phyloP scores from a whole-genome alignment of 768 basidiomycete genomes.

The Termitomyces sp. region DNA sequence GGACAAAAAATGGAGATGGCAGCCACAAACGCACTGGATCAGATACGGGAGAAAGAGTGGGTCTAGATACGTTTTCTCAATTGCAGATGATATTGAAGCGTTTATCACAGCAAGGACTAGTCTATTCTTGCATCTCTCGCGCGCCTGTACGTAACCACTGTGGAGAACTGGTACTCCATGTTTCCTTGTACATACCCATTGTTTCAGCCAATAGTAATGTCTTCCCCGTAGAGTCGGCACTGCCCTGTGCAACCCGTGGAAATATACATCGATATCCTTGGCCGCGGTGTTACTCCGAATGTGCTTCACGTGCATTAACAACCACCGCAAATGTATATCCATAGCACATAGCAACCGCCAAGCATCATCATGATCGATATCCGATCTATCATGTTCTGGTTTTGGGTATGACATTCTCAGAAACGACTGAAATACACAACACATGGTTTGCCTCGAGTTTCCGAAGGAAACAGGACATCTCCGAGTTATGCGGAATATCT shows the following conservation, averaged over 20 bases:
- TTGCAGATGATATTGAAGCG: neutral
- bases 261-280: neutral
- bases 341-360: slow-evolving; percentile 8
- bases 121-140: neutral
- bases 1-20: neutral
- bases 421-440: neutral
- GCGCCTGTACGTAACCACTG: neutral
- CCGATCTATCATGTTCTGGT: neutral
- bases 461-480: neutral
- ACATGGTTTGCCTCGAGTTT: neutral
- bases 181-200: neutral
- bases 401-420: neutral
- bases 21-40: neutral
- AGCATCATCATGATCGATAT: neutral
- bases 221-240: neutral
- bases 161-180: neutral
- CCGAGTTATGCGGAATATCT: neutral
- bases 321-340: neutral
- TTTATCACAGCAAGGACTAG: neutral
- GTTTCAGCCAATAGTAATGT: neutral
- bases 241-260: neutral
- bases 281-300: neutral
- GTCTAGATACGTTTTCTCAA: neutral
- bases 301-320: neutral
- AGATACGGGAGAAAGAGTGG: neutral